Evolutionary conservation across 768 basidiomycete species (phyloP).

Genomic region (Cystobasidium onofrii): DNA sequence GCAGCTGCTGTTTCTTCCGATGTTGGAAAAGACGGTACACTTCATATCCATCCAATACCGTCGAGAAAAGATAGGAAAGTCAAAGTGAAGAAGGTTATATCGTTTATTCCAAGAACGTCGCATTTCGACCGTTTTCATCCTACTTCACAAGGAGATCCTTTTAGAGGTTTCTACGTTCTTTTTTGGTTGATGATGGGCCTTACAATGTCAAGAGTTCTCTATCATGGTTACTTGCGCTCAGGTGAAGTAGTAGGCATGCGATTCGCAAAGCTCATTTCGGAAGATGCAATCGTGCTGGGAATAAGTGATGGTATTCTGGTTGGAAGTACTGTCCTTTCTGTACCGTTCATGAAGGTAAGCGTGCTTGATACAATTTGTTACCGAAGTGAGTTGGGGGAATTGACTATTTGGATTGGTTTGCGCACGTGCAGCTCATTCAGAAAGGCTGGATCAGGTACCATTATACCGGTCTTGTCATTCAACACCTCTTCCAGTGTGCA

Average conservation of each 20-base stretch:
- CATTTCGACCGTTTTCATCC: constrained; percentile 33
- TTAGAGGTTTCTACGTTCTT: constrained; percentile 74
- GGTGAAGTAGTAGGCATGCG: constrained; percentile 68
- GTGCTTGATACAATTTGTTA: neutral
- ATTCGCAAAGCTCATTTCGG: constrained; percentile 80
- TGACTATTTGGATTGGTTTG: neutral
- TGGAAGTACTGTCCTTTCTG: constrained; percentile 61
- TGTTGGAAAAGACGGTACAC: constrained; percentile 26
- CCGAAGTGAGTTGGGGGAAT: too few species aligned
- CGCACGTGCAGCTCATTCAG: constrained; percentile 49
- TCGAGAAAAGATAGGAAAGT: constrained; percentile 25
- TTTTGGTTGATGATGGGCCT: constrained; percentile 74
- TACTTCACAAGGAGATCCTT: constrained; percentile 32
- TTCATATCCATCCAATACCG: constrained; percentile 20
- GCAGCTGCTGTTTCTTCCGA: constrained; percentile 1
- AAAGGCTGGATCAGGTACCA: constrained; percentile 75
- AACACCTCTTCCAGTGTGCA: constrained; percentile 68
- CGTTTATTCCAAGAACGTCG: constrained; percentile 24
- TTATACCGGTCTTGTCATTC: constrained; percentile 64
- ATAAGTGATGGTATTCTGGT: constrained; percentile 77
- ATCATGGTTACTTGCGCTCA: constrained; percentile 55
- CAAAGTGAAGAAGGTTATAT: constrained; percentile 31
- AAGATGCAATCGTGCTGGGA: constrained; percentile 72
- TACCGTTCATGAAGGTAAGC: constrained; percentile 66
- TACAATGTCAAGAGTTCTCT: constrained; percentile 64